Base-by-base conservation (phyloP, 176 grass and related monocot genomes). In the Ensete ventricosum region DNA sequence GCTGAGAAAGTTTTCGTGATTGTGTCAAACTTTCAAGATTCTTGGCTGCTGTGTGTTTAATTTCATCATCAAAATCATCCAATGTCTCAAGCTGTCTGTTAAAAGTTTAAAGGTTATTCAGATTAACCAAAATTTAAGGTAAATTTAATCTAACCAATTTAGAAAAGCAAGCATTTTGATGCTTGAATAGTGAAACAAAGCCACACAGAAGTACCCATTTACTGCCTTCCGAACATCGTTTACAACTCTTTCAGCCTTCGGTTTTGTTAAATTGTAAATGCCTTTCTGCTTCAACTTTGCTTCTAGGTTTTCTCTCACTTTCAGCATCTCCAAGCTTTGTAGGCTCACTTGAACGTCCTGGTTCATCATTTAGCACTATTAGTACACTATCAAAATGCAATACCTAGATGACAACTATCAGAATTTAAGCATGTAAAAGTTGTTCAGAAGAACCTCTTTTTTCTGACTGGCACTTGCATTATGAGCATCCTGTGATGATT, bases 31-130 rank as follows among this genome's bases (percentile, higher is more conserved):
- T 64, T 14, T 2, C 19, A 64, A 13, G 6, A 25, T 57, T 86
- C 26, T 14, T 55, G 16, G 72, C 9, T 52, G 25, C 9, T 25
- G 62, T 89, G 74, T 82, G 84, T 50, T 84, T 76, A 13, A 91
- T 73, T 77, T 93, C 90, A 82, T 98, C 94, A 57, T 93, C 94
- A 85, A 98, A 98, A 85, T 93, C 88, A 82, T 85, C 75, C 64
- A 81, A 67, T 25, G 64, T 75, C 55, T 82, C 85, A 21, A 89
- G 71, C n/a, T 62, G 77, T 62, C 88, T 88, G 73, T 82, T 81
- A 50, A 76, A 19, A 81, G 53, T 82, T 87, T 14, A 49, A 79
- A 14, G 73, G 29, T 9, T 76, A 49, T 66, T 81, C 60, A 77
- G 53, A 72, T 62, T 55, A 85, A 73, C 14, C 11, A 52, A 76